These are phyloP conservation scores for Penicillium steckii DNA, from an alignment of 495 filamentous ascomycete genomes.

Conservation along the genomic window DNA sequence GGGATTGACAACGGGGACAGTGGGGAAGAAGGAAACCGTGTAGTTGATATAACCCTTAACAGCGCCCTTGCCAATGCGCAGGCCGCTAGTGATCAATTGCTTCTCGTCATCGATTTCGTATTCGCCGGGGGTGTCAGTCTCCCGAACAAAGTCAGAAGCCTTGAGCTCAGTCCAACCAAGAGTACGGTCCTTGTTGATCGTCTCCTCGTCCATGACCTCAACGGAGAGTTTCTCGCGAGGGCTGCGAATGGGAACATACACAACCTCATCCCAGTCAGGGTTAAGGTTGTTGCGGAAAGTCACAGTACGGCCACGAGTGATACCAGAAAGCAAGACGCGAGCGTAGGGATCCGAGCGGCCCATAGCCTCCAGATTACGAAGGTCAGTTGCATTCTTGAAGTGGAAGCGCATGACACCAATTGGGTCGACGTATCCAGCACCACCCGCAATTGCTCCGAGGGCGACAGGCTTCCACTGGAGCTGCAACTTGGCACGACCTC, in stretches of 20 bases:
- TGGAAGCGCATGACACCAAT: slow-evolving; percentile 94
- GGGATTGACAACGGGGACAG: slow-evolving; percentile 81
- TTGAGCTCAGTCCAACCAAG: slow-evolving; percentile 76
- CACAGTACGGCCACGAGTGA: slow-evolving; percentile 87
- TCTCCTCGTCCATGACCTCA: slow-evolving; percentile 97
- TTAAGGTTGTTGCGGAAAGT: slow-evolving; percentile 95
- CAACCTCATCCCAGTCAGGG: slow-evolving; percentile 92
- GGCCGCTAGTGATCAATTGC: slow-evolving; percentile 53
- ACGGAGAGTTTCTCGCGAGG: slow-evolving; percentile 78
- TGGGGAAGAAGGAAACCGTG: slow-evolving; percentile 87
- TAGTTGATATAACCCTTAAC: slow-evolving; percentile 81
- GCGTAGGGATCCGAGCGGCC: slow-evolving; percentile 97
- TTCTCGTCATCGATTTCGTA: slow-evolving; percentile 81
- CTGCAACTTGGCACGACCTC: slow-evolving; percentile 82
- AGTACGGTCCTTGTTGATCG: slow-evolving; percentile 79
- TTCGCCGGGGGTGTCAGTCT: slow-evolving; percentile 70
- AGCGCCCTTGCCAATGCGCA: slow-evolving; percentile 64
- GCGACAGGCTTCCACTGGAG: slow-evolving; percentile 94
- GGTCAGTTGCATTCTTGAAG: slow-evolving; percentile 75
- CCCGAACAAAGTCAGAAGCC: slow-evolving; percentile 72
- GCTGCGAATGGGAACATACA: slow-evolving; percentile 91
- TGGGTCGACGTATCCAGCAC: slow-evolving; percentile 87
- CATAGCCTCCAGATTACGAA: slow-evolving; percentile 91
- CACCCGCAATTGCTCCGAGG: slow-evolving; percentile 70
- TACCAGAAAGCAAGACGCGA: slow-evolving; percentile 81